A percentile compares a stretch with the other conserved stretches of the same genome.
Conservation (phyloP, 1,139 yeast genomes). For the Protomyces inouyei region DNA sequence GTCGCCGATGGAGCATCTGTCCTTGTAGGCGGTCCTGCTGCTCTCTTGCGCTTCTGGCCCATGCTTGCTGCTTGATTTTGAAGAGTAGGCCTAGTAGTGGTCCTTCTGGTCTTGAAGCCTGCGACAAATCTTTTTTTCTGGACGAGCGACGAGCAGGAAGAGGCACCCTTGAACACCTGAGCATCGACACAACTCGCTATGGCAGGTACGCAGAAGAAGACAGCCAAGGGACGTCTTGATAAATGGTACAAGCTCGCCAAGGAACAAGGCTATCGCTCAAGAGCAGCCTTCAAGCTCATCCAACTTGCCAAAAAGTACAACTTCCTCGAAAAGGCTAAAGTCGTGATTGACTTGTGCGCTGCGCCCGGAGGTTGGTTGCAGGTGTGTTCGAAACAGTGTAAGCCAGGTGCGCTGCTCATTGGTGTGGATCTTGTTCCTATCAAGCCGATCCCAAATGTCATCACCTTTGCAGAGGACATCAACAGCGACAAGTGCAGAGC, state of each 20-base stretch:
- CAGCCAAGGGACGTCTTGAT: slow-evolving; percentile 74
- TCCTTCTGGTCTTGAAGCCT: background rate
- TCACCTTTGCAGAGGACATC: slow-evolving; percentile 92
- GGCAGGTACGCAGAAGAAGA: slow-evolving; percentile 26
- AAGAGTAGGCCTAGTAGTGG: background rate
- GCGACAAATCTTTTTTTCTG: too few relatives aligned
- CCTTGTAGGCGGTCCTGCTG: background rate
- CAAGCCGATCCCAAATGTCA: slow-evolving; percentile 87
- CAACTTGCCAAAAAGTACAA: slow-evolving; percentile 96
- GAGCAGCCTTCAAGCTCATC: slow-evolving; percentile 92
- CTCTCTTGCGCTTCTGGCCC: slow-evolving; percentile 24
- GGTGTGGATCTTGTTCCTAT: slow-evolving; percentile 98
- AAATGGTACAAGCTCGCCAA: slow-evolving; percentile 93
- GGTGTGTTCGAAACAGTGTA: slow-evolving; percentile 91
- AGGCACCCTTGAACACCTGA: background rate
- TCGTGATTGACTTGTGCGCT: slow-evolving; percentile 95
- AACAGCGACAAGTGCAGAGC: slow-evolving; percentile 98
- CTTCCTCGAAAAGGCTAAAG: slow-evolving; percentile 91
- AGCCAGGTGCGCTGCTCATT: slow-evolving; percentile 83
- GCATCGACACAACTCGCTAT: background rate
- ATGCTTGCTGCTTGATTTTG: background rate
- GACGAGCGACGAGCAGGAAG: background rate
- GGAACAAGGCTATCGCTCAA: slow-evolving; percentile 93
- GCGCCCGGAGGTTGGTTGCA: slow-evolving; percentile 94
- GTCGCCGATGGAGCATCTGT: background rate